These are phyloP conservation scores for Verbena officinalis DNA, from an alignment of 257 asterid genomes.

Conservation along the genomic window DNA sequence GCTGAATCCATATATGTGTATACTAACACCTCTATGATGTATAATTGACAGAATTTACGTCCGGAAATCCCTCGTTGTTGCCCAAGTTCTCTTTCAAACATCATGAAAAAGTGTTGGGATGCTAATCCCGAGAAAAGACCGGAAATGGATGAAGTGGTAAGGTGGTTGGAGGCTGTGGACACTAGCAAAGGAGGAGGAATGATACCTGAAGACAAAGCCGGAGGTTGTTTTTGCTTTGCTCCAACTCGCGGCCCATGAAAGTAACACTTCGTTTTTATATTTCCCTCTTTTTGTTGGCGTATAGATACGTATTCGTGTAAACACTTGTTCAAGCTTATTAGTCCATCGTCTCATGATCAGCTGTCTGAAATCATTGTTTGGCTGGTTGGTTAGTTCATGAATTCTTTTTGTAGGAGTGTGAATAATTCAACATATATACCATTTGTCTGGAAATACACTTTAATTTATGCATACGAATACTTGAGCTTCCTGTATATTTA, in stretches of 20 bases:
- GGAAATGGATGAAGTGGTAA: constrained; percentile 87
- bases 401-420: constrained; percentile 12
- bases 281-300: background rate
- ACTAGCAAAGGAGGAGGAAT: constrained; percentile 95
- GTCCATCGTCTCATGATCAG: constrained; percentile 6
- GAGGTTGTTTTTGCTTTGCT: constrained; percentile 77
- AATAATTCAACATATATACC: too few relatives aligned
- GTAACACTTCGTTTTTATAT: background rate
- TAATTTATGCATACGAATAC: too few relatives aligned
- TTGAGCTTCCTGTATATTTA: background rate
- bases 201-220: constrained; percentile 80
- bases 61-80: constrained; percentile 90
- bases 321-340: constrained; percentile 18
- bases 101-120: constrained; percentile 89
- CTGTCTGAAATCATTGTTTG: constrained; percentile 7
- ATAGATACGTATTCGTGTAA: too few relatives aligned
- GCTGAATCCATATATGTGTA: background rate
- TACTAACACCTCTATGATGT: background rate
- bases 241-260: constrained; percentile 77
- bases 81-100: constrained; percentile 56
- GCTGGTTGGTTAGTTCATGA: constrained; percentile 6
- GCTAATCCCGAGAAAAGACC: constrained; percentile 82
- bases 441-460: too few relatives aligned
- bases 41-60: constrained; percentile 54
- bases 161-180: constrained; percentile 73